phyloP scores from a whole-genome alignment of 192 early-diverging fungal genomes.

The Coemansia sp. region DNA sequence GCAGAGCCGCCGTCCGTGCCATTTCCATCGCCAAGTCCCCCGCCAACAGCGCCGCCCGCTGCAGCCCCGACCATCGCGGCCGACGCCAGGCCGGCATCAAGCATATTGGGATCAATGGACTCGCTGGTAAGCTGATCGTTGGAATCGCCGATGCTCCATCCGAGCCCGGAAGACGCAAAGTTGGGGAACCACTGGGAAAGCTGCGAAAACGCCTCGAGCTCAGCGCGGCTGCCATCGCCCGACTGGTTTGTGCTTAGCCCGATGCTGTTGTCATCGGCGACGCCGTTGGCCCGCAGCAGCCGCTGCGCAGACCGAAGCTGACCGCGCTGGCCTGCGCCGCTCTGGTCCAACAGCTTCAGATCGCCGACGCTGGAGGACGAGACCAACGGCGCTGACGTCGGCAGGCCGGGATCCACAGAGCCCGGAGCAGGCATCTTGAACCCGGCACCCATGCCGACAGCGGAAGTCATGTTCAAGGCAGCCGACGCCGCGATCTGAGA shows the following conservation, averaged over 20 bases:
- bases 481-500: background rate
- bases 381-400: conserved; percentile 1
- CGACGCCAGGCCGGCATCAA: conserved; percentile 28
- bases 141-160: conserved; percentile 27
- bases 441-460: background rate
- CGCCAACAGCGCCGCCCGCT: background rate
- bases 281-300: conserved; percentile 39
- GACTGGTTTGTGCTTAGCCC: conserved; percentile 39
- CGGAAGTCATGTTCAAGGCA: background rate
- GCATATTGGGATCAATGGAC: conserved; percentile 53
- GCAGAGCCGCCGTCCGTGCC: conserved; percentile 7
- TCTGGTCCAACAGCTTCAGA: background rate
- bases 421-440: background rate
- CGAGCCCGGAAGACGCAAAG: conserved; percentile 21
- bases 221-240: conserved; percentile 21
- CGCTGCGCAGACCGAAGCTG: conserved; percentile 48
- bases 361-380: background rate
- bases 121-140: conserved; percentile 20
- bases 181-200: conserved; percentile 52
- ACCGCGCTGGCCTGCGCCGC: conserved; percentile 18
- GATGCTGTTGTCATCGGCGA: conserved; percentile 51
- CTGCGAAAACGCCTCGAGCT: conserved; percentile 42
- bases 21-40: background rate
- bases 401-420: background rate
- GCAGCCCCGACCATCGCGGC: conserved; percentile 14